Percentiles rank a stretch among this genome's conserved stretches.
Conservation (phyloP, 1,139 yeast genomes). For the Yamadazyma sp. region DNA sequence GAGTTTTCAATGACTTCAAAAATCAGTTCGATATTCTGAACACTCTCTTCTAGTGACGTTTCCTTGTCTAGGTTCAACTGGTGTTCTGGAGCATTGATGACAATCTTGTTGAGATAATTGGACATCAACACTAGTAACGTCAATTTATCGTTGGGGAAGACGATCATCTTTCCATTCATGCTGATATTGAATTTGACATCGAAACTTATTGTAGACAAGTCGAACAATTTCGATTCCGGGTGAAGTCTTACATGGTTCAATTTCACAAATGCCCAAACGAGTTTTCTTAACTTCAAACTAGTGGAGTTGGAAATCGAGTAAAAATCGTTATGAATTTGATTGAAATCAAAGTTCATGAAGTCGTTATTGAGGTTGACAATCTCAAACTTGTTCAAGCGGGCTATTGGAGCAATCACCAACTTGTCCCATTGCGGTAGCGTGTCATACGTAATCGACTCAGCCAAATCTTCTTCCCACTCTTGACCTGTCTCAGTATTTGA, state of each 20-base stretch:
- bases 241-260: constrained; percentile 22
- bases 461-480: constrained; percentile 17
- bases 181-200: constrained; percentile 3
- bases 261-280: constrained; percentile 34
- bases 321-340: constrained; percentile 15
- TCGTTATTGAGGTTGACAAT: constrained; percentile 24
- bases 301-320: constrained; percentile 18
- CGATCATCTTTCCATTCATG: constrained; percentile 3
- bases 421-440: constrained; percentile 2
- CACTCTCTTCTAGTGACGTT: constrained; percentile 27
- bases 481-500: not conserved
- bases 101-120: constrained; percentile 18
- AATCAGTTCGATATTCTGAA: constrained; percentile 9
- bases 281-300: constrained; percentile 29
- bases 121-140: constrained; percentile 14
- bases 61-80: constrained; percentile 31
- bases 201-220: not conserved
- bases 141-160: constrained; percentile 26
- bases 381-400: constrained; percentile 26
- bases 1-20: constrained; percentile 25
- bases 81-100: constrained; percentile 39
- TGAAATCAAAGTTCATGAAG: constrained; percentile 26
- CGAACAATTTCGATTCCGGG: constrained; percentile 19
- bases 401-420: constrained; percentile 7
- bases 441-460: constrained; percentile 20